phyloP scores from a whole-genome alignment of 2,329 filamentous ascomycete species.

The Madurella mycetomatis region DNA sequence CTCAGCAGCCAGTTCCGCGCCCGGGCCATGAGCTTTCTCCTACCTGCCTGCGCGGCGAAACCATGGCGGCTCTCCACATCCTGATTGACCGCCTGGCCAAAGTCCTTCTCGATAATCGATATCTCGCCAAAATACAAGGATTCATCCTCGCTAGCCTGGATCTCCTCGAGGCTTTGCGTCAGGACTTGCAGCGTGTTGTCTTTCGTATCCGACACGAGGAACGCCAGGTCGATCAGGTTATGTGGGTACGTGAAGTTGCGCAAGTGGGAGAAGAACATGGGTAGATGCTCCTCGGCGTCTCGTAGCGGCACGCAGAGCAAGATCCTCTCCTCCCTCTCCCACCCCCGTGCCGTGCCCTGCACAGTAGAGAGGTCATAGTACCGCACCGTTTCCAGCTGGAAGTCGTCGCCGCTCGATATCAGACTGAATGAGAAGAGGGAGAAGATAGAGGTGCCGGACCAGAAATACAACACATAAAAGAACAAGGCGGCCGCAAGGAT shows the following conservation, averaged over 20 bases:
- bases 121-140: slow-evolving; percentile 90
- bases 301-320: slow-evolving; percentile 89
- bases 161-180: slow-evolving; percentile 66
- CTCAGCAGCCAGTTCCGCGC: slow-evolving; percentile 95
- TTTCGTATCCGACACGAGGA: slow-evolving; percentile 95
- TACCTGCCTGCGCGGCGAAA: slow-evolving; percentile 89
- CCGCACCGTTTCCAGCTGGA: slow-evolving; percentile 87
- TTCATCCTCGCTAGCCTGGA: slow-evolving; percentile 76
- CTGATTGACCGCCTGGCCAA: slow-evolving; percentile 95
- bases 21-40: slow-evolving; percentile 96
- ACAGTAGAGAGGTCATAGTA: slow-evolving; percentile 95
- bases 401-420: slow-evolving; percentile 60
- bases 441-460: slow-evolving; percentile 59
- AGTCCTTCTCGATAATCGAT: slow-evolving; percentile 97
- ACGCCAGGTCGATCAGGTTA: slow-evolving; percentile 91
- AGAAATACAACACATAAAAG: slow-evolving; percentile 70
- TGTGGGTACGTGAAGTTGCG: slow-evolving; percentile 97
- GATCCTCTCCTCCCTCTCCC: slow-evolving; percentile 95
- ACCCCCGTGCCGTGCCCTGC: slow-evolving; percentile 84
- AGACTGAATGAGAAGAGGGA: slow-evolving; percentile 66
- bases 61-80: slow-evolving; percentile 97
- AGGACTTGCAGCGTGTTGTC: slow-evolving; percentile 79
- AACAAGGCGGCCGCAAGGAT: slow-evolving; percentile 55
- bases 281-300: slow-evolving; percentile 85
- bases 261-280: slow-evolving; percentile 98